Base-by-base conservation (phyloP, 257 asterid species). In the Scutellaria minor region DNA sequence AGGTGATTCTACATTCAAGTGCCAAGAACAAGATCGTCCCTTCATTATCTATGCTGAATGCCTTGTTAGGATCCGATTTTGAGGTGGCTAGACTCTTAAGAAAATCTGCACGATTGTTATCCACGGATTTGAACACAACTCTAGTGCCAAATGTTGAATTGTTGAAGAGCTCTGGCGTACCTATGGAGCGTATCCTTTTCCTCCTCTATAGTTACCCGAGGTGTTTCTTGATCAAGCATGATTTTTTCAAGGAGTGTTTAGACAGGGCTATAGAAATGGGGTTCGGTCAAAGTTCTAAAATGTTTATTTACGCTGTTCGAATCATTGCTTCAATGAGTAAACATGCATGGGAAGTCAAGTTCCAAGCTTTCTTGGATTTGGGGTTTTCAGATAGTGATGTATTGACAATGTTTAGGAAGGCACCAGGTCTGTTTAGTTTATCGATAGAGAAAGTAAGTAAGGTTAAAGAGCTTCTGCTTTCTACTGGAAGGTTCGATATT, bases 141-240 rank as follows among this genome's bases (percentile, higher is more conserved):
- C 2, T 87, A 77, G 5, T 78, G 27, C 84, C 85, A 1, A 83
- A 84, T 55, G 58, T 87, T n/a, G 64, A 83, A 56, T 64, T 64
- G 22, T 56, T 87, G 77, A 62, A 72, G 78, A 81, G 79, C 53
- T 79, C 81, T 40, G 92, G 92, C 15, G 35, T 84, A 40, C 51
- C 70, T 9, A 54, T 15, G 72, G 60, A 76, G 3, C 80, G 76
- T 56, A 64, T 82, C 7, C 41, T 12, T 13, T 18, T 4, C 7
- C 31, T 7, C 31, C 3, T 84, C 6, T 35, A 48, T 48, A 18
- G 1, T 7, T 52, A 1, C 73, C 92, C 84, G 0, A 58, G 78
- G 15, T 73, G 79, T 68, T n/a, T 77, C 57, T 13, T 65, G 64
- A 12, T 7, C 31, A 69, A 27, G 13, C 78, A 0, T 80, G 74